Base-by-base conservation (phyloP, 2,329 filamentous ascomycete species). In the Colletotrichum navitas region DNA sequence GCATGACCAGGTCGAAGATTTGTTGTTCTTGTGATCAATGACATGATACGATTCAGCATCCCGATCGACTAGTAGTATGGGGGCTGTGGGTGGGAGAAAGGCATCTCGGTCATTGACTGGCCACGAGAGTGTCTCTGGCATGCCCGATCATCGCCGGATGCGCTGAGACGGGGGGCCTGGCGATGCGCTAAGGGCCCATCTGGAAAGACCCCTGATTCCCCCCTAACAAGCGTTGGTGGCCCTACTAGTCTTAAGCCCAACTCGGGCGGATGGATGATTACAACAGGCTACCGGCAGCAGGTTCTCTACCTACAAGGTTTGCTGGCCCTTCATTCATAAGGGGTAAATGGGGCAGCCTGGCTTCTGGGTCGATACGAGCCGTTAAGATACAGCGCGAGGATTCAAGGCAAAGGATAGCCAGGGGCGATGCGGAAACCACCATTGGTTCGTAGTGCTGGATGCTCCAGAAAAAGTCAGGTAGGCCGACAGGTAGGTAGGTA, bases 31-130 rank as follows among this genome's bases (percentile, higher is more conserved):
- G 24, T 29, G 32, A 47, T 49, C 51, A 11, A 34, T 18, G 39
- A 47, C 8, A 68, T 60, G 65, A 71, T 71, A 71, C 68, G 68
- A 71, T 71, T 71, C 68, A 71, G 65, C 16, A 71, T 68, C 52
- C 68, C 68, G 68, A 71, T 68, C 68, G 65, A 52, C 65, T 63
- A 59, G 68, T 41, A 60, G 29, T 59, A 68, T 18, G 26, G 51
- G 68, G 52, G 43, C 68, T 54, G 52, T 54, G 16, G 32, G 68
- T 71, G 52, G 68, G 52, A 54, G 59, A 36, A 11, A 55, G 61
- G 45, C 45, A 29, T 14, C 18, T 34, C 43, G 6, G 49, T 62
- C 12, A 24, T 29, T 66, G 61, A 72, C 54, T 70, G 66, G 66
- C 60, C 29, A 49, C 45, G 36, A 47, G 41, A 55, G 56, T 26